Evolutionary conservation across 2,329 filamentous ascomycete genomes (phyloP), one percentile per base, ranked within the genome.

Genomic region (Fusarium ramigenum): DNA sequence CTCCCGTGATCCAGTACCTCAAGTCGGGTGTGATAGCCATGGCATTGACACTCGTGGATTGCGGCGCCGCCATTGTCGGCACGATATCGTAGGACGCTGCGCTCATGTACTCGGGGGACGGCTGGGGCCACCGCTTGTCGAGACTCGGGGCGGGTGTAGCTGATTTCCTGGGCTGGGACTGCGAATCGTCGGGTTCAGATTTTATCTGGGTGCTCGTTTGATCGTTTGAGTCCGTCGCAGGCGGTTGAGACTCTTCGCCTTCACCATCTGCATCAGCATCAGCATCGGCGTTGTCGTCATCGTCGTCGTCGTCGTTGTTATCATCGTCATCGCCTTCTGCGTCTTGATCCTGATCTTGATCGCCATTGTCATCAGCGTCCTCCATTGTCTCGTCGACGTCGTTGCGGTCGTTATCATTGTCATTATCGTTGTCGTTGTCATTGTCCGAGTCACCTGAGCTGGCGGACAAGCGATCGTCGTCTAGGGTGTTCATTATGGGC

Each of bases 31-130:
- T 99, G 37, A 96, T 92, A 30, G 95, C 91, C 66, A 99, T 89
- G 15, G 95, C 92, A 80, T 99, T 99, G 82, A 99, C 94, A 60
- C 95, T 98, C 7, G 96, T 99, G 70, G 94, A 93, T 81, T 98
- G 95, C 2, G 96, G 96, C 7, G 96, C 96, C 4, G 96, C 96
- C 84, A 98, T 98, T 28, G 96, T 98, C 4, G 96, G 96, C 2
- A 97, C 93, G 68, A 99, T 97, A 80, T 99, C 96, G 85, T 98
- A 99, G 5, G 93, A 89, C 44, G 87, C 85, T 19, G 96, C 96
- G 4, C 88, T 92, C 56, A 97, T 84, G n/a, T 91, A 93, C 79
- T 97, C 95, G 16, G 91, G 87, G 2, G 93, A 90, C n/a, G 95
- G 87, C 56, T 84, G 86, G 2, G 92, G 92, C 53, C 89, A 90